phyloP scores from a whole-genome alignment of 805 yeast genomes.

The Jamesozyma gamospora region DNA sequence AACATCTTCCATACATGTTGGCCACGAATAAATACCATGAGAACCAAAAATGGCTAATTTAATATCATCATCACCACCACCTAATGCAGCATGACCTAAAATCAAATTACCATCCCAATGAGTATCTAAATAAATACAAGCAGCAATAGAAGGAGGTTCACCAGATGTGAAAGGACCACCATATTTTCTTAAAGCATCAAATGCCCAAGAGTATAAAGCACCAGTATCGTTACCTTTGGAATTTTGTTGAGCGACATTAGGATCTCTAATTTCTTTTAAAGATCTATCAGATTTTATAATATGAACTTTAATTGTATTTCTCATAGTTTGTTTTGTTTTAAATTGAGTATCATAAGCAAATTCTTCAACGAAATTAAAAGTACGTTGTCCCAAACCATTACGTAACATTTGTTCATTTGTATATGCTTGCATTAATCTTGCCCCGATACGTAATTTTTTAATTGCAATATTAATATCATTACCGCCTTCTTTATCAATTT shows the following conservation, averaged over 20 bases:
- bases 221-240: conserved; percentile 61
- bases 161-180: conserved; percentile 44
- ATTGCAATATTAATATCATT: conserved; percentile 63
- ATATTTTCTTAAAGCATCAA: conserved; percentile 52
- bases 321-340: conserved; percentile 26
- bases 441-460: conserved; percentile 68
- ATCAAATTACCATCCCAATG: conserved; percentile 65
- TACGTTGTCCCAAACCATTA: conserved; percentile 67
- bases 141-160: conserved; percentile 59
- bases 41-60: conserved; percentile 88
- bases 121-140: conserved; percentile 75
- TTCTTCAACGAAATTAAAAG: conserved; percentile 68
- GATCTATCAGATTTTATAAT: conserved; percentile 58
- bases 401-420: conserved; percentile 83
- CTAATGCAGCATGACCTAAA: conserved; percentile 85
- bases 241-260: conserved; percentile 82
- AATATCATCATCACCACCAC: conserved; percentile 68
- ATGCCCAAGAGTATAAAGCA: conserved; percentile 66
- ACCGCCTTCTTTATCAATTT: conserved; percentile 42
- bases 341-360: conserved; percentile 45
- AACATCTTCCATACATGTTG: conserved; percentile 65
- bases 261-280: conserved; percentile 61
- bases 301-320: conserved; percentile 70
- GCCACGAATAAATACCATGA: conserved; percentile 89
- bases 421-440: conserved; percentile 80